phyloP scores from a whole-genome alignment of 768 basidiomycete species.

The Strobilomyces confusus region DNA sequence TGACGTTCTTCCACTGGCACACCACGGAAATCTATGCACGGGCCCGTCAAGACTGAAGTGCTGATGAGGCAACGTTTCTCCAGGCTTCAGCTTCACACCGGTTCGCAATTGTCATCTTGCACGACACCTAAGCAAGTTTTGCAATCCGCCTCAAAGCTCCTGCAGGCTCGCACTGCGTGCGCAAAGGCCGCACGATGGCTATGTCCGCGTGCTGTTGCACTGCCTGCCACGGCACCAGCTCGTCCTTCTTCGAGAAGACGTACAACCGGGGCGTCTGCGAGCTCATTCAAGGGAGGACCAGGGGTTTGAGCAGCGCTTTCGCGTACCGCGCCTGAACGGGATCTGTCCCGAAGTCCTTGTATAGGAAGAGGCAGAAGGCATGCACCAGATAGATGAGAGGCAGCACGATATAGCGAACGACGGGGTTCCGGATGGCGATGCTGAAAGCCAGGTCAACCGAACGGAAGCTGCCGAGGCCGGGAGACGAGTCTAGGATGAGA shows the following conservation, averaged over 20 bases:
- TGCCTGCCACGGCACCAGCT: conserved; percentile 25
- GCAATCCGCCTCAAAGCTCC: no score
- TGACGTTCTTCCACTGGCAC: no score
- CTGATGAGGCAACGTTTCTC: no score
- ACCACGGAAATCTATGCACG: no score
- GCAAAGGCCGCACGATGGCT: no score
- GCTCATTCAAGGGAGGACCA: conserved; percentile 31
- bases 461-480: conserved; percentile 11
- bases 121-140: no score
- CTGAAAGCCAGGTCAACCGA: conserved; percentile 21
- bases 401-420: conserved; percentile 10
- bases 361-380: conserved; percentile 4
- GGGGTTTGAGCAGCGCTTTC: conserved; percentile 18
- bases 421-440: conserved; percentile 19
- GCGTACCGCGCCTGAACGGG: conserved; percentile 1
- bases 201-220: conserved; percentile 27
- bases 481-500: conserved; percentile 24
- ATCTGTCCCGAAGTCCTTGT: conserved; percentile 17
- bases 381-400: conserved; percentile 14
- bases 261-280: conserved; percentile 33
- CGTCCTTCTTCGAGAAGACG: conserved; percentile 33
- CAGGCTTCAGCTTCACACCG: no score
- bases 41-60: no score
- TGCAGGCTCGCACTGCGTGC: no score
- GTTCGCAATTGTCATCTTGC: no score